Conservation (phyloP, 495 filamentous ascomycete species). For the Immersiella caudata region DNA sequence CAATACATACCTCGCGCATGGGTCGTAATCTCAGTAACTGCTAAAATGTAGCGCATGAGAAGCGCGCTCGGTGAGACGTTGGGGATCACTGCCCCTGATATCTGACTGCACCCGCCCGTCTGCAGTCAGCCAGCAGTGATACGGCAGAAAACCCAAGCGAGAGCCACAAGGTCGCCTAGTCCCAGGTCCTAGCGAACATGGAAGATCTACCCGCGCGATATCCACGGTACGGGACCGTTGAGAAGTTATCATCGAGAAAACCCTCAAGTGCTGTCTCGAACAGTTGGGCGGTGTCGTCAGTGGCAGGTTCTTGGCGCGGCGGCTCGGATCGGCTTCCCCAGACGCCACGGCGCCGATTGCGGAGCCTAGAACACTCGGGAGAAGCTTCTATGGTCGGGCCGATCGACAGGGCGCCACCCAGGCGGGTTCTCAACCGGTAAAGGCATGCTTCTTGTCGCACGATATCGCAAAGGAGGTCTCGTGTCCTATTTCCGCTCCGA, state of each 20-base stretch:
- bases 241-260: neutral
- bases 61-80: neutral
- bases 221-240: neutral
- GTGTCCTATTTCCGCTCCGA: conserved; percentile 7
- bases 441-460: neutral
- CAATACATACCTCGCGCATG: neutral
- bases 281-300: neutral
- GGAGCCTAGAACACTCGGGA: neutral
- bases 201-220: too few species aligned
- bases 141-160: too few species aligned
- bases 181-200: too few species aligned
- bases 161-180: too few species aligned
- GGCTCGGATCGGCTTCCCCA: conserved; percentile 6
- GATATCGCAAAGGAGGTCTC: neutral
- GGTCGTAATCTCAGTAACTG: neutral
- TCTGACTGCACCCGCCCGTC: neutral
- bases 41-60: neutral
- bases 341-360: conserved; percentile 3
- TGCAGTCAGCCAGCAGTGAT: too few species aligned
- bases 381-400: conserved; percentile 3
- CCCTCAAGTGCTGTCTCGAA: neutral
- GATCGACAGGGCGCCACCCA: neutral
- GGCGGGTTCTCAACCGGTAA: neutral
- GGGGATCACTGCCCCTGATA: neutral
- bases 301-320: neutral